phyloP scores from a whole-genome alignment of 148 eudicot genomes.

The Rhododendron molle region DNA sequence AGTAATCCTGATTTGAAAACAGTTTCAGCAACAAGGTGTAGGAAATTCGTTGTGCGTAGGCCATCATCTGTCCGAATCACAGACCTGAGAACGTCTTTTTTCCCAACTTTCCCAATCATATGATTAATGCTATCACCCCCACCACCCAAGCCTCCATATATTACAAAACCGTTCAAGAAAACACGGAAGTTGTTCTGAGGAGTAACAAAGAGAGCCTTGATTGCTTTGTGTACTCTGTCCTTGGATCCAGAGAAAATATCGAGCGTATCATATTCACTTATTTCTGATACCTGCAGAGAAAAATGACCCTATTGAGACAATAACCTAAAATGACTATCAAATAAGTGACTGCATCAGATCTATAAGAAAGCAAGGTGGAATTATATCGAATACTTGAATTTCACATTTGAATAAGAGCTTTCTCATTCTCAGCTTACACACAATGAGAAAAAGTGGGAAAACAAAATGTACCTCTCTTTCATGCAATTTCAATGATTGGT shows the following conservation, averaged over 20 bases:
- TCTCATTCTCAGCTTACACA: background rate
- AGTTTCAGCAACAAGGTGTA: slow-evolving; percentile 62
- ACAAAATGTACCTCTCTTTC: slow-evolving; percentile 51
- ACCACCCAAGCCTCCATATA: slow-evolving; percentile 75
- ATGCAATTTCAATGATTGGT: slow-evolving; percentile 68
- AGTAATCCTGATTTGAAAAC: slow-evolving; percentile 48
- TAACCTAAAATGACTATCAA: background rate
- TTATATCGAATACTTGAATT: background rate
- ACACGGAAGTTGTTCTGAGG: too few species aligned
- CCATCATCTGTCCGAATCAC: slow-evolving; percentile 54
- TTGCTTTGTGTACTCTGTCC: too few species aligned
- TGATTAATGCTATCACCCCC: slow-evolving; percentile 37
- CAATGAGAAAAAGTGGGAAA: background rate
- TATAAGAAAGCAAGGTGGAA: background rate
- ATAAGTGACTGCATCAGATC: background rate
- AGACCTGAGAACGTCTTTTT: slow-evolving; percentile 45
- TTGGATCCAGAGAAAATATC: slow-evolving; percentile 89
- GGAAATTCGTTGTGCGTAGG: slow-evolving; percentile 40
- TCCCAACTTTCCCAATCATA: slow-evolving; percentile 37
- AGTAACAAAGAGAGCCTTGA: slow-evolving; percentile 13
- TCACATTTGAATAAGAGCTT: background rate
- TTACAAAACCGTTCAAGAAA: slow-evolving; percentile 25
- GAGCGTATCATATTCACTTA: slow-evolving; percentile 81
- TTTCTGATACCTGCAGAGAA: slow-evolving; percentile 52
- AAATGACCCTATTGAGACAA: slow-evolving; percentile 14